Evolutionary conservation across 176 grass and related monocot genomes (phyloP).

Genomic region (Oryza nivara): DNA sequence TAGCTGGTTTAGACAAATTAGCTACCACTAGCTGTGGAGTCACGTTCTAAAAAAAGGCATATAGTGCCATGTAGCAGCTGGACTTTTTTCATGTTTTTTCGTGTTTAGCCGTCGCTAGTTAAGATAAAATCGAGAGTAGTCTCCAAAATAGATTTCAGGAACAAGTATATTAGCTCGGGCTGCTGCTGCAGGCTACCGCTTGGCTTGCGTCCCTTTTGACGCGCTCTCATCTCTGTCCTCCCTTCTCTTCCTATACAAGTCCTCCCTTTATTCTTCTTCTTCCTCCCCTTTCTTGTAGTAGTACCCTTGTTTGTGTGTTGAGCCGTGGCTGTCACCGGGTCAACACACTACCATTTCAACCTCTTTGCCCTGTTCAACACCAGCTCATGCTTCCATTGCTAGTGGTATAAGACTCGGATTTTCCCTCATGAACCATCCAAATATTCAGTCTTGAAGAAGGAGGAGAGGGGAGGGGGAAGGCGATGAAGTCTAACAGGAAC

Average conservation of each 20-base stretch:
- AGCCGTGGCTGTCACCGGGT: conserved; percentile 33
- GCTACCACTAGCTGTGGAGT: too few species aligned
- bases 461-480: neutral
- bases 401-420: neutral
- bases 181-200: neutral
- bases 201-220: neutral
- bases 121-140: too few species aligned
- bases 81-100: too few species aligned
- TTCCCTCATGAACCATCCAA: neutral
- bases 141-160: too few species aligned
- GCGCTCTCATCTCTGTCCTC: neutral
- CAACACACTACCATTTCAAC: conserved; percentile 50
- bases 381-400: neutral
- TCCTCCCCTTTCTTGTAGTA: neutral
- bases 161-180: too few species aligned
- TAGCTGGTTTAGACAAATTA: too few species aligned
- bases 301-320: neutral
- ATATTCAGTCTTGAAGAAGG: neutral
- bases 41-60: too few species aligned
- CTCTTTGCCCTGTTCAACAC: conserved; percentile 18
- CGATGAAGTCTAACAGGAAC: conserved; percentile 65
- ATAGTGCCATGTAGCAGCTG: too few species aligned
- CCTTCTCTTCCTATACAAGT: neutral
- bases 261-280: too few species aligned
- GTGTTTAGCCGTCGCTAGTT: too few species aligned